Base-by-base conservation (phyloP, 768 basidiomycete species). In the Clitopilus hobsonii region DNA sequence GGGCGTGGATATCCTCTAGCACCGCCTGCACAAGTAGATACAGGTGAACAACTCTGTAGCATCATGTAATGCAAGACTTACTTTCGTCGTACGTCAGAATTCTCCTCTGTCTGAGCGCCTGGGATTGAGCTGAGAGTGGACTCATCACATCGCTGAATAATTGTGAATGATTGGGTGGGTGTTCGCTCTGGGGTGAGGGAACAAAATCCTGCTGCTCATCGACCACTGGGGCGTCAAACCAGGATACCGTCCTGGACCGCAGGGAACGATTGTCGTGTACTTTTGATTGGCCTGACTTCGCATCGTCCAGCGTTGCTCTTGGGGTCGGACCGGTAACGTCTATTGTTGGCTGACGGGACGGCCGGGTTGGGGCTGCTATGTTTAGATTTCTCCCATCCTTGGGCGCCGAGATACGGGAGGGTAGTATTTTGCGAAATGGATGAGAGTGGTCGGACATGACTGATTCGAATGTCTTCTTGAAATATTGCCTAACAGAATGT, bases 381-480 rank as follows among this genome's bases (percentile, higher is more conserved):
- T 18, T 62, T 69, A 18, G 61, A 66, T 7, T 57, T 55, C 5
- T 28, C 24, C 36, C 3, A 32, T 55, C 25, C 24, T 47, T 26
- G 47, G 60, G 23, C 48, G 53, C 10, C 38, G 49, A 51, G 26
- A 51, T 51, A 27, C 6, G 24, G n/a, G 27, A 27, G 10, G 13
- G 26, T 24, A 29, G 18, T 26, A 51, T 27, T 27, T 7, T 51
- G 49, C 49, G 49, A 16, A 27, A 49, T 27, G n/a, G 13, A 24
- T 24, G 23, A 7, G 49, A 5, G 26, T 26, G 61, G 6, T 55
- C 53, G 10, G 71, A 62, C 14, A 64, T 66, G n/a, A 74, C 62
- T 51, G 76, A 74, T 67, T 74, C 66, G 58, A 74, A 78, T 51
- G 74, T 67, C 20, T 68, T 75, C 38, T 65, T 69, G 60, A 80